A percentile compares a stretch with the other conserved stretches of the same genome.
Evolutionary conservation across 495 filamentous ascomycete species (phyloP).

Genomic region (Podospora sp.): DNA sequence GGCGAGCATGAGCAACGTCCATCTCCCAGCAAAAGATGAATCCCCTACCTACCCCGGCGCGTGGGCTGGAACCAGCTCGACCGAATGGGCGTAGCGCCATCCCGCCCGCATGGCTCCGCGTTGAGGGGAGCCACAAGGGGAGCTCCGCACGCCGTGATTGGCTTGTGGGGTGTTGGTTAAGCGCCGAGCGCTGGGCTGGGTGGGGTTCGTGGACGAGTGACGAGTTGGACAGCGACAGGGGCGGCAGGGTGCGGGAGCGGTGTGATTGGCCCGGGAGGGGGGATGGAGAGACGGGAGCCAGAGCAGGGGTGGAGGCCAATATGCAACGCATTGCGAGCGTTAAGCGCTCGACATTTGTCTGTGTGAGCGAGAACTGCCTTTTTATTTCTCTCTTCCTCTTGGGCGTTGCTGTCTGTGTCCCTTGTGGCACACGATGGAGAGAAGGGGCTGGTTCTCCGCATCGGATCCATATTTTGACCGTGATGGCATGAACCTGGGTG

Average conservation of each 20-base stretch:
- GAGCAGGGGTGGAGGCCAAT: background rate
- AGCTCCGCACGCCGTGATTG: conserved; percentile 9
- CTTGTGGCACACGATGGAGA: conserved; percentile 2
- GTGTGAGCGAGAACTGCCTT: background rate
- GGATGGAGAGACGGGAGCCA: background rate
- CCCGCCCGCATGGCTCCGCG: conserved; percentile 27
- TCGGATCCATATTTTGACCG: background rate
- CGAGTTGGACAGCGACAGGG: background rate
- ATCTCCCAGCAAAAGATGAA: background rate
- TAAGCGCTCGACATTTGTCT: conserved; percentile 7
- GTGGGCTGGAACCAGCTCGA: background rate
- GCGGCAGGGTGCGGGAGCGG: background rate
- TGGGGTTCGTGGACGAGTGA: conserved; percentile 10
- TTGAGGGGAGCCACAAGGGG: conserved; percentile 5
- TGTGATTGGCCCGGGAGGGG: conserved; percentile 5
- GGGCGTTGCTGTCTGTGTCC: background rate
- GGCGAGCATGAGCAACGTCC: background rate
- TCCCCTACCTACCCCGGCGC: background rate
- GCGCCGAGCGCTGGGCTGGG: conserved; percentile 16
- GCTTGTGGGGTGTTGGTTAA: conserved; percentile 14
- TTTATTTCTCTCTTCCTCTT: background rate
- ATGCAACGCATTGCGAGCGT: background rate
- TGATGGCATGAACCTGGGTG: background rate
- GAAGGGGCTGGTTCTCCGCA: background rate
- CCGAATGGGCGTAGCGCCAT: conserved; percentile 16